Conservation (phyloP, 2,329 filamentous ascomycete species). For the Neofusicoccum cordaticola region DNA sequence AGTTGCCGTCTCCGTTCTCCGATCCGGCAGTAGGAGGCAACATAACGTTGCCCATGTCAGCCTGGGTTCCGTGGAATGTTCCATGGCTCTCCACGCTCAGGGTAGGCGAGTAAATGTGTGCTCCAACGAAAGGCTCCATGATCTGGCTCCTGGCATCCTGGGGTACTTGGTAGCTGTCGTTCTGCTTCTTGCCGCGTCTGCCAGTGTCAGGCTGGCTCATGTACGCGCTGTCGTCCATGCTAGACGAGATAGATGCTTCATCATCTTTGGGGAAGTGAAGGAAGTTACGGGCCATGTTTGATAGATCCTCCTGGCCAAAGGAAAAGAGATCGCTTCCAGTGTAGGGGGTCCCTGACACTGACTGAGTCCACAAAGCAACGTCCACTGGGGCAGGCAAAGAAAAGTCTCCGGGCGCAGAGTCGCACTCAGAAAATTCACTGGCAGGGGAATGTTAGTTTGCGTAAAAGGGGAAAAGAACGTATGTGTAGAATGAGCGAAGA, state of each 20-base stretch:
- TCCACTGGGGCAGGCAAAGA: slow-evolving; percentile 33
- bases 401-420: slow-evolving; percentile 28
- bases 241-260: slow-evolving; percentile 36
- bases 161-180: slow-evolving; percentile 18
- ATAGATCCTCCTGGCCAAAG: slow-evolving; percentile 30
- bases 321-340: slow-evolving; percentile 34
- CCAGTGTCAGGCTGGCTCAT: slow-evolving; percentile 39
- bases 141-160: slow-evolving; percentile 32
- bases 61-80: slow-evolving; percentile 29
- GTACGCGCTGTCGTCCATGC: slow-evolving; percentile 42
- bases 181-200: slow-evolving; percentile 25
- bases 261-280: slow-evolving; percentile 37
- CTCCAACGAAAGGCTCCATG: slow-evolving; percentile 30
- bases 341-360: slow-evolving; percentile 34
- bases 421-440: slow-evolving; percentile 41
- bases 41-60: slow-evolving; percentile 35
- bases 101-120: slow-evolving; percentile 36
- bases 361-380: slow-evolving; percentile 42
- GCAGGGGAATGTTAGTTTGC: slow-evolving; percentile 34
- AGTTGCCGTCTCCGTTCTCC: slow-evolving; percentile 31
- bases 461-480: background rate
- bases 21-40: slow-evolving; percentile 29
- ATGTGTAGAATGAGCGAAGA: slow-evolving; percentile 19
- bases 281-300: slow-evolving; percentile 31
- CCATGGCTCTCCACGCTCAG: slow-evolving; percentile 36